Base-by-base conservation (phyloP, 176 grass and related monocot genomes). In the Oryza brachyantha region DNA sequence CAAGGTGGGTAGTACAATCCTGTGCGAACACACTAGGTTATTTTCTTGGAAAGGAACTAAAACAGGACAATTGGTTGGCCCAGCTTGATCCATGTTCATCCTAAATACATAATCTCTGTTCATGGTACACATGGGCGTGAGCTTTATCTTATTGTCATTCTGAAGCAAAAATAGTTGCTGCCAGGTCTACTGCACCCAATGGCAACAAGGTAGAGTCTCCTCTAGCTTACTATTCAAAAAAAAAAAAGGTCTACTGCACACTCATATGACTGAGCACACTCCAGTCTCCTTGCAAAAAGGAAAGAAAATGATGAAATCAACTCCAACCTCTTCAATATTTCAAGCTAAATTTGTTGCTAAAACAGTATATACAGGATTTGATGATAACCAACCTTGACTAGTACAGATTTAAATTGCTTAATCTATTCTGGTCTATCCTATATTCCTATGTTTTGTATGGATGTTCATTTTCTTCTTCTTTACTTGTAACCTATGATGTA, bases 401-500 rank as follows among this genome's bases (percentile, higher is more conserved):
- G 38, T 35, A 61, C 1, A 64, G 29, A 39, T n/a, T 25, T 40
- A 86, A 72, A 36, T 29, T 5, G 0, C 41, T 13, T 25, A 36
- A 58, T 28, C 13, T 71, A 77, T 50, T 61, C 29, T 74, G 52
- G 52, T 55, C 7, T 60, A 0, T 46, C 50, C 25, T 61, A 22
- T 19, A 6, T 64, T 46, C 50, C 25, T 61, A 22, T 19, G 9
- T 64, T 43, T 28, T 3, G 1, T 21, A 74, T 31, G 35, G 7
- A 57, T 21, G 5, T 7, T 82, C 55, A 21, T 37, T 32, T 71
- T 72, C 5, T 55, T 5, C 5, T 55, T 12, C 24, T 70, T 55
- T n/a, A 32, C 31, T 32, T 32, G 31, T 32, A 32, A 32, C 13
- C 39, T 86, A 67, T 25, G 41, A 67, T 24, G 52, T 81, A 97